Base-by-base conservation (phyloP, 176 grass and related monocot species). In the Aegilops longissima region DNA sequence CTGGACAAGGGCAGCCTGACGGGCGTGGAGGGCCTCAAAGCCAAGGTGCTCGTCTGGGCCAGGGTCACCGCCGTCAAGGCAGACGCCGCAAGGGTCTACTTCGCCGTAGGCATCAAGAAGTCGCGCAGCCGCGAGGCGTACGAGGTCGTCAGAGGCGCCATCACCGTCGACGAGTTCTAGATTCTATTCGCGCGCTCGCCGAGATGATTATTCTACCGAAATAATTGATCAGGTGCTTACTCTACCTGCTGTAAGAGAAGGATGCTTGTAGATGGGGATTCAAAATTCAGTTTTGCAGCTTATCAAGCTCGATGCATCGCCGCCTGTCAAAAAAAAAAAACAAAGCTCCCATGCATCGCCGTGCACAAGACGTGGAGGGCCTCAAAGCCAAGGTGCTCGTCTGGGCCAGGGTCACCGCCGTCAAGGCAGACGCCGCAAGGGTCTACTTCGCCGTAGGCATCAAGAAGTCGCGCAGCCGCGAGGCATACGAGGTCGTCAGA, bases 321-420 rank as follows among this genome's bases (percentile, higher is more conserved):
- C n/a, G n/a, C n/a, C n/a, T n/a, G n/a, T n/a, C n/a, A n/a, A n/a
- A n/a, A 40, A 8, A 40, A 8, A 40, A 38, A 40, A 39, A 8
- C 7, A 39, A 39, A 39, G 34, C 5, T 36, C 35, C 35, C 35
- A 36, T 36, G 35, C 39, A 42, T 44, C 42, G 42, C 2, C 42
- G 42, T 44, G 42, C 44, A 47, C 12, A 47, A 47, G 12, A 13
- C 20, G 82, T 99, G 23, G 92, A 96, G 44, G 97, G 97, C 31
- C 74, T 99, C 51, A 99, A 99, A 90, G 95, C 97, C 80, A 99
- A 99, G 84, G 90, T 94, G 80, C 82, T 99, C 85, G 82, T 96
- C 70, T 99, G 97, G 97, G 82, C 85, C 38, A 96, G 92, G 84
- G 92, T 99, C 75, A 96, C 89, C 81, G 72, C 82, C 61, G 68